Evolutionary conservation across 2,329 filamentous ascomycete genomes (phyloP), one percentile per base, ranked within the genome.

Genomic region (Chalaropsis ovoidea): DNA sequence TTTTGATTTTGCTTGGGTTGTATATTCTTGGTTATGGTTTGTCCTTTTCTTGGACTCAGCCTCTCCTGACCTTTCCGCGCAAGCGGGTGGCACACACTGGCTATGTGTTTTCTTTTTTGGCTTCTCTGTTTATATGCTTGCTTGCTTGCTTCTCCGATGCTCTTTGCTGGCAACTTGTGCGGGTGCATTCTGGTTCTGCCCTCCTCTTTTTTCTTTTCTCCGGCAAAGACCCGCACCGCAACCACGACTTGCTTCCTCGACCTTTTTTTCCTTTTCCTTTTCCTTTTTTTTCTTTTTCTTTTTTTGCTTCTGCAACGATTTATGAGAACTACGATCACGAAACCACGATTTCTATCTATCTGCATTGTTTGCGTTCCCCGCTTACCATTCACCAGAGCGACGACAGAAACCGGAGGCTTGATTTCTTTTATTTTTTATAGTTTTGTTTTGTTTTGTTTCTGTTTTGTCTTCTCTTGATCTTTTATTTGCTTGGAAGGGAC

Each of bases 311-410:
- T 47, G 8, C 47, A n/a, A 64, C 49, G 62, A 64, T 64, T 64
- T 64, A 64, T 56, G 62, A 64, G 52, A 64, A 56, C 49, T 64
- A 64, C 49, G 62, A 64, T 64, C 31, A 64, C 62, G 47, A 58
- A 58, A 58, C 54, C 31, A 58, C 54, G 54, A 58, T 58, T 58
- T 58, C 54, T 39, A 39, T 58, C 54, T 39, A 39, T 54, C 52
- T 64, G 39, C 52, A 13, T 58, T 58, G 31, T 58, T 58, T 58
- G 17, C 24, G 19, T n/a, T 19, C 31, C 54, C 24, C 27, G 39
- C 54, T 22, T 58, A 58, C 31, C 24, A 35, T 58, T 35, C 31
- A 58, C 39, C 54, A 58, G 31, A 39, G 24, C 52, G 27, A 58
- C 27, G 52, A 58, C 31, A 58, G 54, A 58, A 58, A 35, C 35